A percentile compares a stretch with the other conserved stretches of the same genome.
These are phyloP conservation scores for Lactarius evosmus DNA, from an alignment of 768 basidiomycete genomes.

Conservation along the genomic window DNA sequence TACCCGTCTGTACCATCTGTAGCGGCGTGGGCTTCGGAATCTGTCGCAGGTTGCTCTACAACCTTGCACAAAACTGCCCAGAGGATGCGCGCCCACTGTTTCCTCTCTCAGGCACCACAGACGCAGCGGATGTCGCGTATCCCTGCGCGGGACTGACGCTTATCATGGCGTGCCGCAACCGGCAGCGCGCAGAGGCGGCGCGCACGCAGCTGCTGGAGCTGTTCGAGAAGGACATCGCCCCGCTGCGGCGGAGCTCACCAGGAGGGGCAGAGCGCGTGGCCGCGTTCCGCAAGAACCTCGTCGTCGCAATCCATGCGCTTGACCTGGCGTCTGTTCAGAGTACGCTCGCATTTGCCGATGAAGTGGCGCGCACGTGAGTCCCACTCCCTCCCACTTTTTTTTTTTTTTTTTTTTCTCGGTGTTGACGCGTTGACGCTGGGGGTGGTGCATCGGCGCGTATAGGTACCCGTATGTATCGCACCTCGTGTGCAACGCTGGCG, in stretches of 20 bases:
- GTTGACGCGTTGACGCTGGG: not conserved
- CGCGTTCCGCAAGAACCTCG: conserved; percentile 54
- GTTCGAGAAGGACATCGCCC: conserved; percentile 53
- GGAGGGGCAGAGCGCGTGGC: conserved; percentile 53
- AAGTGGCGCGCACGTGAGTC: conserved; percentile 52
- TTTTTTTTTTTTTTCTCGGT: not conserved
- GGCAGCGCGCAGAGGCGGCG: conserved; percentile 59
- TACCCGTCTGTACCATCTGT: not conserved
- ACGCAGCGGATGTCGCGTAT: conserved; percentile 26
- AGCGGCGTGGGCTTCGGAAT: conserved; percentile 85
- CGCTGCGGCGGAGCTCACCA: conserved; percentile 33
- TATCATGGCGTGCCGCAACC: conserved; percentile 76
- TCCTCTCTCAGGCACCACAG: conserved; percentile 30
- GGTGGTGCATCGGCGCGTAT: conserved; percentile 2
- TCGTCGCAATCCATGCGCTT: conserved; percentile 56
- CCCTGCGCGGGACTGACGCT: conserved; percentile 60
- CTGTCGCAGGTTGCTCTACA: conserved; percentile 71
- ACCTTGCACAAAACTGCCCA: conserved; percentile 52
- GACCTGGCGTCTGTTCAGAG: conserved; percentile 62
- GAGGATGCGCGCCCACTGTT: conserved; percentile 51
- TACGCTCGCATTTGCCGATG: conserved; percentile 59
- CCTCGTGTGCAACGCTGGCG: conserved; percentile 76
- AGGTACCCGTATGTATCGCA: conserved; percentile 83
- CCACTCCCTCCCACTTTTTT: conserved; percentile 1
- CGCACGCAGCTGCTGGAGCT: conserved; percentile 48